Percentiles rank a stretch among this genome's conserved stretches.
Evolutionary conservation across 208 protist genomes (phyloP).

Genomic region (Leishmania mexicana): DNA sequence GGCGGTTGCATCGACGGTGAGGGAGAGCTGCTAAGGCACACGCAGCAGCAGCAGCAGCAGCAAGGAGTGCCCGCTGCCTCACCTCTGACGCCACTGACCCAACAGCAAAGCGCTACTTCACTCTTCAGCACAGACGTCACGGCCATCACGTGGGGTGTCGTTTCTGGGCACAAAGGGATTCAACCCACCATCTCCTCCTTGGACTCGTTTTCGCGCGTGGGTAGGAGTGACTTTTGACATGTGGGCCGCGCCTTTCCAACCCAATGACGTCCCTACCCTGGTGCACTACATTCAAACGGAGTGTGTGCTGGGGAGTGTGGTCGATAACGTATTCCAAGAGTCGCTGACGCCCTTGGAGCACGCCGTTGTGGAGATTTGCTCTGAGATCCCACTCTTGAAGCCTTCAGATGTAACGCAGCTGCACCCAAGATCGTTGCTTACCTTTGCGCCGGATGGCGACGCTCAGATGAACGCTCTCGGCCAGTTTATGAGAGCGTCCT

Average conservation of each 20-base stretch:
- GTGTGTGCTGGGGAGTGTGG: constrained; percentile 51
- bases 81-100: background rate
- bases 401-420: constrained; percentile 19
- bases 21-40: background rate
- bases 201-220: constrained; percentile 62
- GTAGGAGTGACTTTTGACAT: constrained; percentile 63
- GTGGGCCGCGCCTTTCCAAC: constrained; percentile 42
- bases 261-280: constrained; percentile 41
- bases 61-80: background rate
- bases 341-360: constrained; percentile 38
- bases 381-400: constrained; percentile 47
- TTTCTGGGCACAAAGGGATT: constrained; percentile 58
- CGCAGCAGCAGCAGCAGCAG: background rate
- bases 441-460: background rate
- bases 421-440: constrained; percentile 4
- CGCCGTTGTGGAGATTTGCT: constrained; percentile 45
- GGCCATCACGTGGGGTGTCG: constrained; percentile 76
- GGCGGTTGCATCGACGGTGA: constrained; percentile 5
- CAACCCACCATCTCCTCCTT: constrained; percentile 76
- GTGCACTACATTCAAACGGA: constrained; percentile 46
- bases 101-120: constrained; percentile 6
- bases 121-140: constrained; percentile 48
- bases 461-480: background rate
- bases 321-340: constrained; percentile 58
- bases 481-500: background rate